Base-by-base conservation (phyloP, 345 rosid species). In the Aquilaria yunnanensis region DNA sequence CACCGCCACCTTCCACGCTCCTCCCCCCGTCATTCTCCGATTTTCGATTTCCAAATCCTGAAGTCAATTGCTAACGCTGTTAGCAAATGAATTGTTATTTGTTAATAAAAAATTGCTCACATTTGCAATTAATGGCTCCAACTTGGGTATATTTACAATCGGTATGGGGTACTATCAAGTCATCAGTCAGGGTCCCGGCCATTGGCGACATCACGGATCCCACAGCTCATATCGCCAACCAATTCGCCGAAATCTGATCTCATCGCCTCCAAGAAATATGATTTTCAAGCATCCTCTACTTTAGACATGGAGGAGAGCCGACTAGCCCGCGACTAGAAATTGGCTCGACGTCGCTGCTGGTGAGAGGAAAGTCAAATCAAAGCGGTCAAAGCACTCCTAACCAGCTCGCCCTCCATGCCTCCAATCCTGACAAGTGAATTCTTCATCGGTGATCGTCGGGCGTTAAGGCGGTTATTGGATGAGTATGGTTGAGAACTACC, bases 291-390 rank as follows among this genome's bases (percentile, higher is more conserved):
- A 23, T 23, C 1, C 50, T 73, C 77, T 9, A 80, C 87, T 53
- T 50, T 68, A 50, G 70, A 72, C 87, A 85, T 75, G 33, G 47
- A 54, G 29, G 73, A 81, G 6, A 92, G 80, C 7, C 96, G 84
- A 75, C 96, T 92, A 3, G 72, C 96, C 57, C 81, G 75, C 12
- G 92, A 80, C 80, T 78, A 85, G 75, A 85, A 92, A 5, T 60
- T 85, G 5, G 76, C 30, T 1, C 90, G 78, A 2, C 87, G 83
- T 49, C 75, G 47, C 60, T 73, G 83, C 68, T 77, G 79, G 33
- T 78, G 80, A 29, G 85, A 68, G 33, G 86, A 77, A 2, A 87
- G 85, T 12, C 88, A 77, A 57, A 81, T 79, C 75, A 86, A 64
- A 16, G 83, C 75, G 6, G 80, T 57, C 63, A 89, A 58, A 9